Conservation (phyloP, 176 grass and related monocot genomes). For the Triticum dicoccoides region DNA sequence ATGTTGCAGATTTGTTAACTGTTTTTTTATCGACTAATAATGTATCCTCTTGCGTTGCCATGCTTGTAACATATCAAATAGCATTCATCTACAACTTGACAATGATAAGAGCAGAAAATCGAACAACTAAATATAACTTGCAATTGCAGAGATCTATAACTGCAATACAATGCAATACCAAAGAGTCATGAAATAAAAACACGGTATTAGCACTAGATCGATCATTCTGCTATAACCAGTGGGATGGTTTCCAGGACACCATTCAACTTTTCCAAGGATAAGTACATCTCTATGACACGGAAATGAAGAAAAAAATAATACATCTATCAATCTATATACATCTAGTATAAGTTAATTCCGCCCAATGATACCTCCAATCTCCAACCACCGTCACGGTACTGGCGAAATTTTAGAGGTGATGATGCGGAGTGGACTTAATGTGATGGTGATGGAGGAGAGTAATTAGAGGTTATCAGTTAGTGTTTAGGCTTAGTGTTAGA, state of each 20-base stretch:
- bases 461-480: too few relatives aligned
- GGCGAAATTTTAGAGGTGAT: too few relatives aligned
- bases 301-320: background rate
- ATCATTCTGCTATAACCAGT: background rate
- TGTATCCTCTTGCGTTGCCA: background rate
- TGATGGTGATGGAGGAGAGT: too few relatives aligned
- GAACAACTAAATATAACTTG: background rate
- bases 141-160: background rate
- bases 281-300: background rate
- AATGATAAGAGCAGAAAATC: background rate
- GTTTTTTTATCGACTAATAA: background rate
- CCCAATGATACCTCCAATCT: too few relatives aligned
- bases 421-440: too few relatives aligned
- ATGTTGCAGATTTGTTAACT: background rate
- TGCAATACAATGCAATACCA: background rate
- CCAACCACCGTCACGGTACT: too few relatives aligned
- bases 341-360: too few relatives aligned
- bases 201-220: background rate
- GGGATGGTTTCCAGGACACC: background rate
- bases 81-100: background rate
- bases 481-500: too few relatives aligned
- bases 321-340: too few relatives aligned
- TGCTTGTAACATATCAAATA: background rate
- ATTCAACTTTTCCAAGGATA: background rate
- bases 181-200: background rate